These are phyloP conservation scores for Hypsizygus marmoreus DNA, from an alignment of 768 basidiomycete species.

Conservation along the genomic window DNA sequence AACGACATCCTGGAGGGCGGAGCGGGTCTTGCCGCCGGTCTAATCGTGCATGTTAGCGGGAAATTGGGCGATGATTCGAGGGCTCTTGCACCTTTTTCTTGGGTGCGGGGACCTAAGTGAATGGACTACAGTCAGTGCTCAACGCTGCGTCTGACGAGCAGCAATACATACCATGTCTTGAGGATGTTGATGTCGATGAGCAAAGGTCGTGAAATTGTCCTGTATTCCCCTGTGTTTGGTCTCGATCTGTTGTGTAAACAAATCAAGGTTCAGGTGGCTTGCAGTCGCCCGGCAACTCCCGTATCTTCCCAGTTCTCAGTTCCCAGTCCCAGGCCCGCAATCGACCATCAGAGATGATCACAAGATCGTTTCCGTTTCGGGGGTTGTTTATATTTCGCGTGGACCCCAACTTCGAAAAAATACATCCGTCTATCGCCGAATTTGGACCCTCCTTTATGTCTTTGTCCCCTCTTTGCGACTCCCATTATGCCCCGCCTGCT, in stretches of 20 bases:
- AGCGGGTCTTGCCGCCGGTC: slow-evolving; percentile 87
- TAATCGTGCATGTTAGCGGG: slow-evolving; percentile 22
- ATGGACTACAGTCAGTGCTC: slow-evolving; percentile 4
- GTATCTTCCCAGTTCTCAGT: slow-evolving; percentile 11
- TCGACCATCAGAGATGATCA: neutral
- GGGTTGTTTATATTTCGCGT: slow-evolving; percentile 8
- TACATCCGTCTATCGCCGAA: slow-evolving; percentile 9
- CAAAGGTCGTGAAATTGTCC: slow-evolving; percentile 33
- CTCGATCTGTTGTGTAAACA: slow-evolving; percentile 42
- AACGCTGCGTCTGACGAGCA: slow-evolving; percentile 7
- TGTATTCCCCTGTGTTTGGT: slow-evolving; percentile 36
- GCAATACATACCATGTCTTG: slow-evolving; percentile 66
- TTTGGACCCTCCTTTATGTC: slow-evolving; percentile 26
- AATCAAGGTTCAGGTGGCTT: slow-evolving; percentile 65
- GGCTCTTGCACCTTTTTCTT: slow-evolving; percentile 56
- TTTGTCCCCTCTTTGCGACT: slow-evolving; percentile 31
- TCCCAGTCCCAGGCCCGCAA: neutral
- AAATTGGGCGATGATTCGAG: neutral
- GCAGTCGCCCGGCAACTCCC: slow-evolving; percentile 36
- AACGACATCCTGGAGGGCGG: slow-evolving; percentile 97
- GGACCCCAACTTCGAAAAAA: neutral
- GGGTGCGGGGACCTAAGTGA: slow-evolving; percentile 50
- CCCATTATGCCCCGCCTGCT: slow-evolving; percentile 24
- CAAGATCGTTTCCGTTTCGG: slow-evolving; percentile 7
- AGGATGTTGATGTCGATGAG: slow-evolving; percentile 61